These are phyloP conservation scores for Myxozyma monticola DNA, from an alignment of 805 yeast species.

Conservation along the genomic window DNA sequence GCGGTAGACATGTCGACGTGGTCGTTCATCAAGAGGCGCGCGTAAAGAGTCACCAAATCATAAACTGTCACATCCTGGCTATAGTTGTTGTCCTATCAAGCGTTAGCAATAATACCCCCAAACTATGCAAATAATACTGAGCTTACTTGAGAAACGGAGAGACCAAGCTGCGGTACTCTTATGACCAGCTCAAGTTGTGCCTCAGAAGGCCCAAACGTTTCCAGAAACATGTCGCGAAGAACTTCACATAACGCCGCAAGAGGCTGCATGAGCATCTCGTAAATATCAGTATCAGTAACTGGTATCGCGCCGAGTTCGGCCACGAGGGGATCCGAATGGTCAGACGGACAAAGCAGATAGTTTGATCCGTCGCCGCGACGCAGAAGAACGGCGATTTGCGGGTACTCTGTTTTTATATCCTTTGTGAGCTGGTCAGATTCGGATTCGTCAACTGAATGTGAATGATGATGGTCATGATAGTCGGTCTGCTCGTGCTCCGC, in stretches of 20 bases:
- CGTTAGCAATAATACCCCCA: not conserved
- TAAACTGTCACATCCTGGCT: conserved; percentile 23
- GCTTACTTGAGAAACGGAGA: conserved; percentile 21
- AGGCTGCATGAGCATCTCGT: conserved; percentile 7
- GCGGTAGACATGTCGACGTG: not conserved
- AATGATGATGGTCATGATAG: not conserved
- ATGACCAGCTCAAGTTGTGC: conserved; percentile 18
- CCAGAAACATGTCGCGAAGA: conserved; percentile 11
- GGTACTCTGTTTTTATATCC: conserved; percentile 6
- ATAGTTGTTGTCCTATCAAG: conserved; percentile 19
- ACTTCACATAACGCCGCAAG: conserved; percentile 14
- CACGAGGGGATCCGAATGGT: not conserved
- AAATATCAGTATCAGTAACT: conserved; percentile 11
- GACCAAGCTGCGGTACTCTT: conserved; percentile 14
- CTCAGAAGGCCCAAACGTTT: conserved; percentile 4
- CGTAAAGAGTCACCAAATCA: conserved; percentile 25
- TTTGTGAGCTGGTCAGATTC: not conserved
- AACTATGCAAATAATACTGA: not conserved
- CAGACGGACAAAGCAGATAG: conserved; percentile 19
- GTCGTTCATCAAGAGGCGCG: conserved; percentile 17
- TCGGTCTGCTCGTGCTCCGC: not conserved
- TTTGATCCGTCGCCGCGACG: not conserved
- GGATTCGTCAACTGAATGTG: not conserved
- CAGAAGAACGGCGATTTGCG: conserved; percentile 13
- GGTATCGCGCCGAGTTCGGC: not conserved